Base-by-base conservation (phyloP, 371 early-diverging fungal species). In the Mucor mucedo region DNA sequence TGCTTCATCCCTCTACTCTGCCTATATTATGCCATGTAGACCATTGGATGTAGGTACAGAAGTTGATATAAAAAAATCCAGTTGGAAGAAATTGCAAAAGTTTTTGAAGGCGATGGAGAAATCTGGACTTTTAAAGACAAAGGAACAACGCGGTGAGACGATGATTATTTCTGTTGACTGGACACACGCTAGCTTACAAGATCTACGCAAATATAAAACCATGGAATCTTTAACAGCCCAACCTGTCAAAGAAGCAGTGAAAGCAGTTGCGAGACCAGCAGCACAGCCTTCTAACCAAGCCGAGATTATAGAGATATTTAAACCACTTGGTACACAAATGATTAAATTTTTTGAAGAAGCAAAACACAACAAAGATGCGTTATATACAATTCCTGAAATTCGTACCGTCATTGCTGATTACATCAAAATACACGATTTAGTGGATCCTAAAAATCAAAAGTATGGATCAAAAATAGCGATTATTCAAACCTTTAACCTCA, bases 1-100 rank as follows among this genome's bases (percentile, higher is more conserved):
- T 13, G 79, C 85, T 3, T 89, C 90, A 5, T 82, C 82, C 4
- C 65, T 90, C 5, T 90, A 89, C 62, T 84, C 90, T 1, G 71
- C 79, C 0, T 89, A 87, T 47, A 75, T 91, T 53, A 76, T 88
- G 28, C 85, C 88, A 0, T 84, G 84, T 60, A 79, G 88, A 35
- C 90, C 90, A 0, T 57, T 58, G 0, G 85, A 78, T 6, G 65
- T 71, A 2, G 83, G 83, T 27, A 54, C 72, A 1, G 85, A 87
- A 44, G 77, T 87, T 0, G 91, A 91, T 56, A 82, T 91, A 40
- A 91, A 91, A 65, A 84, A 84, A 62, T 91, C 91, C 5, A 84
- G 82, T 47, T 89, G 84, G 84, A 91, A 91, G 67, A 90, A 90
- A 66, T 62, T 90, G 28, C 84, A 88, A 63, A 91, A 90, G 66